phyloP scores from a whole-genome alignment of 2,329 filamentous ascomycete genomes.

The Stachybotrys echinatus region DNA sequence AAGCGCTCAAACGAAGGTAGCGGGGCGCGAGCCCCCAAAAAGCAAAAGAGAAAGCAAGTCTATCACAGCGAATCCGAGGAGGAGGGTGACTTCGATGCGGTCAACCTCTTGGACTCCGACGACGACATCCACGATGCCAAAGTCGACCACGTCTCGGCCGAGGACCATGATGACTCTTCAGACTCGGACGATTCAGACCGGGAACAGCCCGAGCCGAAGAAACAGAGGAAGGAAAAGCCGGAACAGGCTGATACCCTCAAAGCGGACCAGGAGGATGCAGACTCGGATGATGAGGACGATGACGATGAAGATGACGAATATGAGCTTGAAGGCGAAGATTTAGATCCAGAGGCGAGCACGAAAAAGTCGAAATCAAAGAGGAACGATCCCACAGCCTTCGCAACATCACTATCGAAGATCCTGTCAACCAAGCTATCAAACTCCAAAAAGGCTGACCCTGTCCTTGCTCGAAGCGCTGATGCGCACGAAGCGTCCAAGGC shows the following conservation, averaged over 20 bases:
- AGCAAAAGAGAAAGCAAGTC: conserved; percentile 42
- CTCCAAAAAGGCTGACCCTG: conserved; percentile 78
- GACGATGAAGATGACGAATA: conserved; percentile 35
- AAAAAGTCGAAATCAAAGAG: conserved; percentile 64
- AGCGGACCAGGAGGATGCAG: conserved; percentile 11
- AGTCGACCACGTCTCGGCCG: conserved; percentile 39
- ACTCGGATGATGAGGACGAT: conserved; percentile 16
- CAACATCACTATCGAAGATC: conserved; percentile 90
- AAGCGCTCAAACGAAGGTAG: conserved; percentile 25
- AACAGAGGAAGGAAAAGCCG: conserved; percentile 17
- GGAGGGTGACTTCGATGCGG: conserved; percentile 41
- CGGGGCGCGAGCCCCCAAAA: conserved; percentile 41
- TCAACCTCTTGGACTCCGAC: conserved; percentile 52
- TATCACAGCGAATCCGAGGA: conserved; percentile 50
- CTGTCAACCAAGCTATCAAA: conserved; percentile 81
- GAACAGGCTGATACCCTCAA: conserved; percentile 13
- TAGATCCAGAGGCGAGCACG: conserved; percentile 26
- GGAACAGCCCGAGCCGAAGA: conserved; percentile 20
- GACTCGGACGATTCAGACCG: conserved; percentile 30
- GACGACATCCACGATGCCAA: conserved; percentile 50
- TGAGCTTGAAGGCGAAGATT: conserved; percentile 29
- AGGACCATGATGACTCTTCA: conserved; percentile 10
- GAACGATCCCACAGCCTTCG: conserved; percentile 87
- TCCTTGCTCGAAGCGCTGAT: conserved; percentile 76
- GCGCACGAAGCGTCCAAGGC: conserved; percentile 69